Conservation (phyloP, 2,329 filamentous ascomycete species). For the Colletotrichum australisinense region DNA sequence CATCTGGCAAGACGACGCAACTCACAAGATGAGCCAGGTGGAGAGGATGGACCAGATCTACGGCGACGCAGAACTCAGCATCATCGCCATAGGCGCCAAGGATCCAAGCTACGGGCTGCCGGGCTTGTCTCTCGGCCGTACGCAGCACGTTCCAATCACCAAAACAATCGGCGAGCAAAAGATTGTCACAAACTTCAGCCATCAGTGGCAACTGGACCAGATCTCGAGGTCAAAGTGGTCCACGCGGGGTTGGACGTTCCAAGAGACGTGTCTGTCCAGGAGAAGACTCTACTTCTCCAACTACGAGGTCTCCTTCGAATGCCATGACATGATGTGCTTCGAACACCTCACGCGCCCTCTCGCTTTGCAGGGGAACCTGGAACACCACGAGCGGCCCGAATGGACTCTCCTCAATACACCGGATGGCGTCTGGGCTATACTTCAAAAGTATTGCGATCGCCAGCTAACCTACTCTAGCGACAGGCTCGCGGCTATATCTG, state of each 20-base stretch:
- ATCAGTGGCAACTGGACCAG: neutral
- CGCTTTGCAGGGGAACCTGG: neutral
- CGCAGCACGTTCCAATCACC: constrained; percentile 42
- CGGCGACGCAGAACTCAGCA: constrained; percentile 48
- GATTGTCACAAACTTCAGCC: constrained; percentile 10
- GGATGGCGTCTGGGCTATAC: constrained; percentile 6
- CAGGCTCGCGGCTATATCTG: neutral
- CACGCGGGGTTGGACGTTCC: constrained; percentile 52
- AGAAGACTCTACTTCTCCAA: constrained; percentile 52
- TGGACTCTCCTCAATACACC: constrained; percentile 12
- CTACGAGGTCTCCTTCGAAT: constrained; percentile 53
- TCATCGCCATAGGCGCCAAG: constrained; percentile 50
- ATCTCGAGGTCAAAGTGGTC: constrained; percentile 50
- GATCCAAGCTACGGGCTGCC: constrained; percentile 49
- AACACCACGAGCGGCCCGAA: constrained; percentile 5
- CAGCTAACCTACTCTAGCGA: neutral
- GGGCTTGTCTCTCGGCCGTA: constrained; percentile 45
- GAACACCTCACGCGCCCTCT: constrained; percentile 38
- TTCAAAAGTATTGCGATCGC: neutral
- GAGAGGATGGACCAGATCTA: constrained; percentile 47
- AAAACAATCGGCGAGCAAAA: constrained; percentile 33
- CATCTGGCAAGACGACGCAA: constrained; percentile 43
- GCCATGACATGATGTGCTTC: constrained; percentile 51
- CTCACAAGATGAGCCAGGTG: constrained; percentile 48
- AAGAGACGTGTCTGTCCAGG: constrained; percentile 50